Conservation (phyloP, 2,329 filamentous ascomycete genomes). For the Colletotrichum lupini region DNA sequence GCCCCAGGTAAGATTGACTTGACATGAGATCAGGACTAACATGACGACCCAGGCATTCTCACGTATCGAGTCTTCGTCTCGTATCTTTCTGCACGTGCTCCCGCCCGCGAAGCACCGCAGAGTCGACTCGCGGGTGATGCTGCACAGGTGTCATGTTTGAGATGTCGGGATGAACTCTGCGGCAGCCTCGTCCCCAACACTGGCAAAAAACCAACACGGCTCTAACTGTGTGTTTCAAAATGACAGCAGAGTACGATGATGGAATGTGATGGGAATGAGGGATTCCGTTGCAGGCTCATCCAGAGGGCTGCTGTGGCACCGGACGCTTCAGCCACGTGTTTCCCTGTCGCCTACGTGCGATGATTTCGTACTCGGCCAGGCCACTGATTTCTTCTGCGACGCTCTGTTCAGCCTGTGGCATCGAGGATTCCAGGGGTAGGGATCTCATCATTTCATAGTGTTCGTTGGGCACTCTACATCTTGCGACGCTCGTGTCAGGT, state of each 20-base stretch:
- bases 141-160: conserved; percentile 4
- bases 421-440: not conserved
- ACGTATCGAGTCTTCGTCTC: not conserved
- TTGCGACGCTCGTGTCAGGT: not conserved
- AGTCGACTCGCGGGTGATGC: not conserved
- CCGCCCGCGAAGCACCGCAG: not conserved
- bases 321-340: not conserved
- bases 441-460: too few species aligned
- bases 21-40: not conserved
- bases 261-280: conserved; percentile 13
- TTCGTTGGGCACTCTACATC: not conserved
- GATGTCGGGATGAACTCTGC: conserved; percentile 7
- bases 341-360: not conserved
- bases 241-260: not conserved
- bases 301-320: not conserved
- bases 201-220: not conserved
- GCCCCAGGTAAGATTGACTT: not conserved
- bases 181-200: conserved; percentile 2
- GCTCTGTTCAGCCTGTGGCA: not conserved
- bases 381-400: not conserved
- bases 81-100: conserved; percentile 6
- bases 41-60: not conserved
- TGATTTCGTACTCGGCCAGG: not conserved
- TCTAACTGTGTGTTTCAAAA: conserved; percentile 12
- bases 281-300: not conserved